phyloP scores from a whole-genome alignment of 2,329 filamentous ascomycete species.

The Trichoderma harzianum region DNA sequence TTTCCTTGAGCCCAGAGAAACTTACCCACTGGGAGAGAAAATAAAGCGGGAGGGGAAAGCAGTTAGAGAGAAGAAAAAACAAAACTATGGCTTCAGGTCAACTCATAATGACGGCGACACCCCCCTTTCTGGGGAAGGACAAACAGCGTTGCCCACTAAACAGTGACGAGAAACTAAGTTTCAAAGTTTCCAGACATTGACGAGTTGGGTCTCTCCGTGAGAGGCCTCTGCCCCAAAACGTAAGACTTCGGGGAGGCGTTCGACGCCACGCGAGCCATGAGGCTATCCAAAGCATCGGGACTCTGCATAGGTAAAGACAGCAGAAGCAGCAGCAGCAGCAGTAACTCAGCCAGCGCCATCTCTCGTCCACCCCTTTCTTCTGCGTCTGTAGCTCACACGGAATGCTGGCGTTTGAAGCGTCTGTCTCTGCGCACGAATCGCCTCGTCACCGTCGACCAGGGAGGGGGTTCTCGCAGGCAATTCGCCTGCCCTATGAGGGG shows the following conservation, averaged over 20 bases:
- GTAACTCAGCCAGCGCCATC: neutral
- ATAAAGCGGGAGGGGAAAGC: neutral
- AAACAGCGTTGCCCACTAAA: neutral
- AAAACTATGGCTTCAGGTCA: neutral
- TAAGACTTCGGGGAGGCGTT: conserved; percentile 10
- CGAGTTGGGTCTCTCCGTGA: neutral
- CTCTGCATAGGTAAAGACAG: neutral
- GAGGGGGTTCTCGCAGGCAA: neutral
- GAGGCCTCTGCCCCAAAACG: neutral
- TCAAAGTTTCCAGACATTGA: neutral
- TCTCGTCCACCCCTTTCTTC: neutral
- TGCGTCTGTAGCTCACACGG: neutral
- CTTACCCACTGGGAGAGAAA: neutral
- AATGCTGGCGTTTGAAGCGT: neutral
- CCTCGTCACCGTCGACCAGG: neutral
- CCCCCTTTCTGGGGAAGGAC: neutral
- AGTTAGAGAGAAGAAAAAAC: neutral
- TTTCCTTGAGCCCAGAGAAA: neutral
- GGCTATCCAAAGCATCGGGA: conserved; percentile 5
- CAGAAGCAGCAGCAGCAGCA: neutral
- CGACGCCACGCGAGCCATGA: neutral
- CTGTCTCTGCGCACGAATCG: neutral
- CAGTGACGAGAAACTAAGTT: neutral
- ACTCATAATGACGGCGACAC: conserved; percentile 1
- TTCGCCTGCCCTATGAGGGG: conserved; percentile 10